A percentile compares a stretch with the other conserved stretches of the same genome.
These are phyloP conservation scores for Solanum corneliomulleri DNA, from an alignment of 257 asterid genomes.

Conservation along the genomic window DNA sequence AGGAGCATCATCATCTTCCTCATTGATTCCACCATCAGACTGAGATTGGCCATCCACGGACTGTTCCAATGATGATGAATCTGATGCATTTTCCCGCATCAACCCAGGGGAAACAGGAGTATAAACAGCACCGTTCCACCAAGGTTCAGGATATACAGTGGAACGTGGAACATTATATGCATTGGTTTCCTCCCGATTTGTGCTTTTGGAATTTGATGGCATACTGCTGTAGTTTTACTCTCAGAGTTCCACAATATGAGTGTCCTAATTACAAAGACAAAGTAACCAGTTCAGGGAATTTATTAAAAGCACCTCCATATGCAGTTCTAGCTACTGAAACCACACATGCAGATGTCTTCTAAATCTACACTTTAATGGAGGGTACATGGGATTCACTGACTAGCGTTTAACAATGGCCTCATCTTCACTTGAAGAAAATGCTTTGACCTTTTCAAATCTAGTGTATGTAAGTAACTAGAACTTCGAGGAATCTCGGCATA, in stretches of 20 bases:
- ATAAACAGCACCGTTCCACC: constrained; percentile 43
- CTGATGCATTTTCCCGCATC: constrained; percentile 49
- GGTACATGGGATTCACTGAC: not conserved
- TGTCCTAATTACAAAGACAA: constrained; percentile 2
- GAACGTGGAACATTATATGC: constrained; percentile 22
- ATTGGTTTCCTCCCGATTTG: constrained; percentile 27
- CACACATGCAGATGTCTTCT: not conserved
- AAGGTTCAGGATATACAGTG: constrained; percentile 29
- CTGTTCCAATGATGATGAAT: constrained; percentile 64
- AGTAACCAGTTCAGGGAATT: not conserved
- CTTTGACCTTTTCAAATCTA: not conserved
- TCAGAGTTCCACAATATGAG: not conserved
- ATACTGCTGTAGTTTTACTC: constrained; percentile 24
- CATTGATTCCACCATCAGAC: constrained; percentile 48
- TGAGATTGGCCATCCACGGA: constrained; percentile 60
- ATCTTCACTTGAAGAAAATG: not conserved
- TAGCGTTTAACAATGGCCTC: not conserved
- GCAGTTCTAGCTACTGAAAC: not conserved
- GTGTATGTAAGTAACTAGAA: not conserved
- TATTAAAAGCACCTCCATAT: not conserved
- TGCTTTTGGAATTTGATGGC: constrained; percentile 47
- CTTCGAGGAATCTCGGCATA: not conserved
- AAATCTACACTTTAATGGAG: not conserved
- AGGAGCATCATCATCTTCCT: constrained; percentile 44
- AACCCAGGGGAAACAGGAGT: constrained; percentile 28